A percentile compares a stretch with the other conserved stretches of the same genome.
These are phyloP conservation scores for Pueraria montana DNA, from an alignment of 306 rosid species.

Conservation along the genomic window DNA sequence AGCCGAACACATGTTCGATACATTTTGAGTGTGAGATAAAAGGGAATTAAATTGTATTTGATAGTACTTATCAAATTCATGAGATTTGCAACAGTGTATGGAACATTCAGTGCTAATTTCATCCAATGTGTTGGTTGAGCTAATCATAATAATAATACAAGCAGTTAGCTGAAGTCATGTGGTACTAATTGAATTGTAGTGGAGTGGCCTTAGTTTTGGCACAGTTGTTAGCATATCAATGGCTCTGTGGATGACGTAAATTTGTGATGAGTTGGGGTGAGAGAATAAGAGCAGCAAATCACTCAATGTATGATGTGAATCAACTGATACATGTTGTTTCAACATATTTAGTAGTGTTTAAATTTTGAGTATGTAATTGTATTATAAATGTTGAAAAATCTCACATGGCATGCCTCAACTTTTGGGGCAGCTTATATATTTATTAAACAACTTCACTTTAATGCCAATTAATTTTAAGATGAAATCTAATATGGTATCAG, in stretches of 20 bases:
- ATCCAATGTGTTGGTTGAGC: background rate
- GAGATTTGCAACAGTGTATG: background rate
- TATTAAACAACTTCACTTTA: no score
- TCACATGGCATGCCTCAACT: no score
- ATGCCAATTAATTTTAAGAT: no score
- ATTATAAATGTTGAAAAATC: no score
- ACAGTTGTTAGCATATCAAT: conserved; percentile 20
- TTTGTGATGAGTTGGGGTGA: background rate
- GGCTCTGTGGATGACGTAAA: conserved; percentile 24
- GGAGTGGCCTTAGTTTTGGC: conserved; percentile 41
- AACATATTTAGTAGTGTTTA: no score
- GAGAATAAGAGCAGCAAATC: background rate
- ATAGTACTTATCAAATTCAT: background rate
- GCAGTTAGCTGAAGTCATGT: background rate
- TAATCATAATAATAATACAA: background rate
- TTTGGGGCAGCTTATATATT: no score
- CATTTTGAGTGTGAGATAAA: background rate
- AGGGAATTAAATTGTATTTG: background rate
- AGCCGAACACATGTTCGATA: conserved; percentile 21
- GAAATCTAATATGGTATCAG: no score
- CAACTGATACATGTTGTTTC: no score
- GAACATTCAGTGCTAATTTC: background rate
- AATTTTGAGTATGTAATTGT: no score
- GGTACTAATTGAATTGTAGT: conserved; percentile 26
- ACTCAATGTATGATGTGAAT: no score